These are phyloP conservation scores for Barbatosphaeria neglecta DNA, from an alignment of 495 filamentous ascomycete genomes.

Conservation along the genomic window DNA sequence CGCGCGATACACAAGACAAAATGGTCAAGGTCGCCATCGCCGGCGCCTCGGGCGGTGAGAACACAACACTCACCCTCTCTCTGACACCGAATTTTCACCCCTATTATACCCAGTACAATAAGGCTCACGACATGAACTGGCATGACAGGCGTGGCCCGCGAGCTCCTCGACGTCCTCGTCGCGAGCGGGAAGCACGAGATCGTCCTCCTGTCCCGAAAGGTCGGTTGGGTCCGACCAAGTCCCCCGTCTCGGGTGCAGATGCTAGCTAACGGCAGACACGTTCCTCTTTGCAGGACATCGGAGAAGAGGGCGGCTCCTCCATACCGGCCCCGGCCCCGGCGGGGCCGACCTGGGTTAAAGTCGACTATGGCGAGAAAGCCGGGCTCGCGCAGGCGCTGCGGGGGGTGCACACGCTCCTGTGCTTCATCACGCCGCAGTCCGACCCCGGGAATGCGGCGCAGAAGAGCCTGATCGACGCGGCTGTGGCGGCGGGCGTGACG, in stretches of 20 bases:
- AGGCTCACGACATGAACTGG: background rate
- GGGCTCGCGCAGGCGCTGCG: slow-evolving; percentile 24
- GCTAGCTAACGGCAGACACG: no score
- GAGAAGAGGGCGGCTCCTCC: slow-evolving; percentile 4
- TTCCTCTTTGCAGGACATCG: background rate
- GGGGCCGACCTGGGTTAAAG: slow-evolving; percentile 23
- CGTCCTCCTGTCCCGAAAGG: slow-evolving; percentile 33
- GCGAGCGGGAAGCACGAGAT: slow-evolving; percentile 42
- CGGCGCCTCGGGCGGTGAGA: slow-evolving; percentile 40
- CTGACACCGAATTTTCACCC: no score
- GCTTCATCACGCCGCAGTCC: slow-evolving; percentile 30
- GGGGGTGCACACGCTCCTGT: slow-evolving; percentile 44
- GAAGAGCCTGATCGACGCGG: slow-evolving; percentile 41
- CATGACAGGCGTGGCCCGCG: slow-evolving; percentile 35
- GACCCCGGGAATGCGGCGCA: slow-evolving; percentile 24
- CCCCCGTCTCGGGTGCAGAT: no score
- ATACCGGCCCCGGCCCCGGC: slow-evolving; percentile 2
- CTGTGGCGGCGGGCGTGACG: slow-evolving; percentile 39
- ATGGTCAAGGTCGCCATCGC: slow-evolving; percentile 49
- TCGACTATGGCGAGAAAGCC: slow-evolving; percentile 30
- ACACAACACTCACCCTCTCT: no score
- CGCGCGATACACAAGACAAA: no score
- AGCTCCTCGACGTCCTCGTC: slow-evolving; percentile 42
- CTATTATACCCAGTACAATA: background rate
- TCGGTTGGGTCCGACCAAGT: slow-evolving; percentile 6